Evolutionary conservation across 1,284 basidiomycete species (phyloP), one percentile per base, ranked within the genome.

Genomic region (Phellinidium pouzarii): DNA sequence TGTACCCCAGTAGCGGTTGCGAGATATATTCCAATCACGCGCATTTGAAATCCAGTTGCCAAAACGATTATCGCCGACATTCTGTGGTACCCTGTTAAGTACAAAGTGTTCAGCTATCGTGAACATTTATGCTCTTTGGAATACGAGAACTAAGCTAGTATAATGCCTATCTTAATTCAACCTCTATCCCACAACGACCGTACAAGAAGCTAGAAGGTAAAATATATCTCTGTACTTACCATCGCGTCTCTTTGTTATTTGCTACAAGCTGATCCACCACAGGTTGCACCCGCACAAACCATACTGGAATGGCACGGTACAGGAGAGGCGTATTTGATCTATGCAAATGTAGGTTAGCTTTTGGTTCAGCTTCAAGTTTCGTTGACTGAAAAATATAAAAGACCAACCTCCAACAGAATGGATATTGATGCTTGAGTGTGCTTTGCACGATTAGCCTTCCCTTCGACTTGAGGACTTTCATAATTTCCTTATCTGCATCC

Each of bases 1-100:
- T 5, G 95, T 99, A 42, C 95, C 96, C 95, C 95, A 99, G 70
- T 98, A 99, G 55, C 96, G 82, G 75, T 99, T 99, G 59, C 96
- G 80, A n/a, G 94, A 96, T 59, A 99, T 79, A 67, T 98, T 99
- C 96, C 96, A 99, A 67, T 99, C 96, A 29, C 95, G 82, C 9
- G 96, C 96, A 68, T 96, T 97, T 47, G 90, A 85, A 54, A 99
- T 76, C 96, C 96, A 99, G 68, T 91, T 95, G 23, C 93, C 94
- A 65, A 99, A 99, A 48, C 95, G 80, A 59, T 88, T 84, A 57
- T 98, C 94, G 8, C 94, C 91, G 46, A 99, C 86, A 60, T 75
- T 77, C 61, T 88, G 84, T 3, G 96, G 96, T 9, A 99, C 95
- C 89, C 88, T 91, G 45, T 45, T n/a, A 36, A n/a, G 19, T n/a